Evolutionary conservation across 768 basidiomycete genomes (phyloP).

Genomic region (Agrocybe chaxingu): DNA sequence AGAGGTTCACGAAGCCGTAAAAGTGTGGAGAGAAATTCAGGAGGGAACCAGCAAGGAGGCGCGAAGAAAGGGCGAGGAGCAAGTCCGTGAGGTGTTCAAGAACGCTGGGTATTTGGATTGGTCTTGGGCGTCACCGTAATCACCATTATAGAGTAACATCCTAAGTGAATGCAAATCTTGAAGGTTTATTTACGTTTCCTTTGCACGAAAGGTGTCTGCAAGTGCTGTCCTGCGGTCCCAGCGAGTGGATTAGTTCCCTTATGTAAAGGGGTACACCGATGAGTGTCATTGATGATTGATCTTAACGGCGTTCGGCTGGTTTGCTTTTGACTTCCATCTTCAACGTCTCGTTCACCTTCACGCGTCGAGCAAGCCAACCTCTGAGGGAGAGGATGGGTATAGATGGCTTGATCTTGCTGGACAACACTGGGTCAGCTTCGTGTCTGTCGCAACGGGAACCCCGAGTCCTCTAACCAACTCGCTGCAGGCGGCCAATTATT

Average conservation of each 20-base stretch:
- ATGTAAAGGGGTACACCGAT: too few relatives aligned
- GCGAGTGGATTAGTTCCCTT: too few relatives aligned
- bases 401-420: conserved; percentile 79
- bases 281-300: too few relatives aligned
- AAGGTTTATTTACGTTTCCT: too few relatives aligned
- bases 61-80: conserved; percentile 42
- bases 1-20: conserved; percentile 75
- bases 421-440: conserved; percentile 61
- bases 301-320: too few relatives aligned
- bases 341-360: neutral
- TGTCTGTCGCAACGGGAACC: conserved; percentile 5
- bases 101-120: conserved; percentile 54
- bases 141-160: neutral
- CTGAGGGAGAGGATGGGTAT: conserved; percentile 51
- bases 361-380: neutral
- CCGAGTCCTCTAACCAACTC: conserved; percentile 16
- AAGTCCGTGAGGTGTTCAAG: conserved; percentile 41
- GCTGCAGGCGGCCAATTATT: conserved; percentile 69
- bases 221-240: too few relatives aligned
- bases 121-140: conserved; percentile 68
- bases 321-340: too few relatives aligned
- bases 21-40: conserved; percentile 62
- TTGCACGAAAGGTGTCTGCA: too few relatives aligned
- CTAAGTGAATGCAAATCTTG: neutral
- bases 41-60: conserved; percentile 23